Evolutionary conservation across 805 yeast genomes (phyloP), one percentile per base, ranked within the genome.

Genomic region (Diddensiella transvaalensis): DNA sequence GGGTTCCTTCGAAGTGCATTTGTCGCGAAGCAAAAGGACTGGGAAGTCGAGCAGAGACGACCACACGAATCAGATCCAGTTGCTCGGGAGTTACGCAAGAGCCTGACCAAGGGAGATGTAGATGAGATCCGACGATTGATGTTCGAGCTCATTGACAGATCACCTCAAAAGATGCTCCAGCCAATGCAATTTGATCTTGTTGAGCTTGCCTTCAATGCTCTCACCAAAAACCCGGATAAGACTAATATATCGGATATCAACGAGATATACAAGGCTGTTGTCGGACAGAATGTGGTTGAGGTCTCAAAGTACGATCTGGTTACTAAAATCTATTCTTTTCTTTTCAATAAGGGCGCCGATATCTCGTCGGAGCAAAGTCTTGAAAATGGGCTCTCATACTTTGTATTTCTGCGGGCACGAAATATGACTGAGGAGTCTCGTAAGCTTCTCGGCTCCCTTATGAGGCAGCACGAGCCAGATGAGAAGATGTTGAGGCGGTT

Each of bases 371-470:
- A 6, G 24, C 46, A 49, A 6, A 17, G 47, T 15, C 44, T 58
- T 2, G 42, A 46, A 23, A 62, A 61, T 39, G 64, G 62, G 2
- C 21, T 53, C 29, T 38, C 46, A 3, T 64, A 53, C 48, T 54
- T 54, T 41, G 24, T 37, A 35, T 44, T 54, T 21, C 48, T 63
- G 36, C 41, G 62, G 4, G 30, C 43, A 8, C 40, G 47, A 33
- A 54, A 55, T 5, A 47, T 46, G 45, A 29, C 43, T 2, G 42
- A 22, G 3, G 64, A 62, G 40, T 49, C 64, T 2, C 32, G 39
- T 11, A 49, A 49, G 46, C 42, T 60, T 35, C 45, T 61, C 4
- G 40, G 33, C 10, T 54, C 56, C 4, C 39, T 58, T 23, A 37
- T 56, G 19, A 46, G 26, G 17, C 51, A 50, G 18, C 46, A 53